Percentiles rank a stretch among this genome's conserved stretches.
These are phyloP conservation scores for Micromonas pusilla DNA, from an alignment of 139 green algal genomes.

Conservation along the genomic window DNA sequence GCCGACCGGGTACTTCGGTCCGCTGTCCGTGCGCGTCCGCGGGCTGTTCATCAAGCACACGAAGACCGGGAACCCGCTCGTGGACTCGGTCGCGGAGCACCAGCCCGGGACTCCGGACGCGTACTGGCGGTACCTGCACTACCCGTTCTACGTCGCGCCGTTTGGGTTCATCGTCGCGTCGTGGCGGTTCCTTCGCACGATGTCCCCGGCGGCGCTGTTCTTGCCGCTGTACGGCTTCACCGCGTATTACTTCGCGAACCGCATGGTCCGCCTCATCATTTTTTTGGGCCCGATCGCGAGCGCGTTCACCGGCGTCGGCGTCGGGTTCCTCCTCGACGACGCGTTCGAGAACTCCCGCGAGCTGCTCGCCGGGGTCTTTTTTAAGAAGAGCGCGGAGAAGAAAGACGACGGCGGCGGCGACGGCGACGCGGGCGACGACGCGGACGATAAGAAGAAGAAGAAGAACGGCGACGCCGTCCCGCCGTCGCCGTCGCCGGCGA, in stretches of 20 bases:
- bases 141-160: slow-evolving; percentile 22
- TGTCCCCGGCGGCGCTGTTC: slow-evolving; percentile 3
- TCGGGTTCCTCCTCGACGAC: slow-evolving; percentile 21
- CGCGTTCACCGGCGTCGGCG: slow-evolving; percentile 2
- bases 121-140: slow-evolving; percentile 48
- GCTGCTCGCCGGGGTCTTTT: background rate
- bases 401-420: background rate
- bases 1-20: slow-evolving; percentile 21
- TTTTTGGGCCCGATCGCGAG: slow-evolving; percentile 29
- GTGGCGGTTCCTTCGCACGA: background rate
- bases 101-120: slow-evolving; percentile 47
- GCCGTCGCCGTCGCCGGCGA: background rate
- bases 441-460: background rate
- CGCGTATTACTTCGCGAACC: slow-evolving; percentile 33
- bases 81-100: slow-evolving; percentile 52
- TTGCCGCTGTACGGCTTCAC: slow-evolving; percentile 17
- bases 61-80: slow-evolving; percentile 50
- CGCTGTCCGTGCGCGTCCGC: slow-evolving; percentile 19
- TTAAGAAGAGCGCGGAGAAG: background rate
- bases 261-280: slow-evolving; percentile 36
- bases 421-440: background rate
- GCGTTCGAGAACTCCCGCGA: background rate
- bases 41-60: slow-evolving; percentile 39
- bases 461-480: background rate
- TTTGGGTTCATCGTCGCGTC: slow-evolving; percentile 20